Evolutionary conservation across 805 yeast species (phyloP), one percentile per base, ranked within the genome.

Genomic region (Hyphopichia homilentoma): DNA sequence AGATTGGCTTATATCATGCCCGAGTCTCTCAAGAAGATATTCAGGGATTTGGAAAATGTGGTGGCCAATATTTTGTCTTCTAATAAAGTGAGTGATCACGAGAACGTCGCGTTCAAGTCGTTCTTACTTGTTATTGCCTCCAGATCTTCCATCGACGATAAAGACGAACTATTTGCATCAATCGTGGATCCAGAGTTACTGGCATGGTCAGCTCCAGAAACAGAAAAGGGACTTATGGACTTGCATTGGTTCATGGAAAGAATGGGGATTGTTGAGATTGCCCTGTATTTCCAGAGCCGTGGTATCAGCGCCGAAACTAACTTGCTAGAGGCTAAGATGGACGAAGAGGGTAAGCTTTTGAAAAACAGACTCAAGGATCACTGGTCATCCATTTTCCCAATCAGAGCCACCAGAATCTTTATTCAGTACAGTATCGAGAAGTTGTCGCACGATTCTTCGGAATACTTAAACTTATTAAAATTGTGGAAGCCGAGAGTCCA

Each of bases 201-300:
- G 8, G 89, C 96, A 0, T 93, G 99, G 99, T 81, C 90, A 1
- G 88, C 89, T 28, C 90, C 88, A 14, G 80, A 77, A 7, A 90
- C 97, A 0, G 88, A 86, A 41, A 87, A 87, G 50, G 97, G 97
- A 0, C 64, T 93, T 18, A 67, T 81, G 50, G 95, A 90, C 51
- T 68, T 94, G 27, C 96, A 87, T 39, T 93, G 97, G 97, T 93
- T 93, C 47, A 90, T 93, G 97, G 97, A 89, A 59, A 74, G 97
- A 47, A 73, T 94, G 32, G 98, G 98, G 2, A 86, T 93, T 34
- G 97, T 88, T 3, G 79, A 80, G 52, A 94, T 93, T 50, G 95
- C 97, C 0, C 83, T 83, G 38, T 93, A 93, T 52, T 93, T 94
- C 59, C 80, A 81, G 40, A 73, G 76, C 6, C 69, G 97, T 44